phyloP scores from a whole-genome alignment of 208 protist genomes.

The Leishmania turanica region DNA sequence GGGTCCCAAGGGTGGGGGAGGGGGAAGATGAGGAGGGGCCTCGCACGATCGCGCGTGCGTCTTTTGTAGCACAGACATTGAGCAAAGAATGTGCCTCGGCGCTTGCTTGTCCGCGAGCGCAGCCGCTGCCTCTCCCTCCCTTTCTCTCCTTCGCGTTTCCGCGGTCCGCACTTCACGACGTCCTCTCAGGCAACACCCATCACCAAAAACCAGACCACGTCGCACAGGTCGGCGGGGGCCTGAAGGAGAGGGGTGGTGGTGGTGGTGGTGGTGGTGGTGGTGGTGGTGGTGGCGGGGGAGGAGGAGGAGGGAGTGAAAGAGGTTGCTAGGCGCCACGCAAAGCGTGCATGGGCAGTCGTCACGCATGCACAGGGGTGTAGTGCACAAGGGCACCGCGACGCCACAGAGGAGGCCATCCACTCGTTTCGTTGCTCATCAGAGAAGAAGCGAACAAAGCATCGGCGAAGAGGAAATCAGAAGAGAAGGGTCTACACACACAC shows the following conservation, averaged over 20 bases:
- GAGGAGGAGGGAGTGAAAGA: no score
- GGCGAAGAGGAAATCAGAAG: not conserved
- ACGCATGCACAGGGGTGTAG: not conserved
- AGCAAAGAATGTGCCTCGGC: not conserved
- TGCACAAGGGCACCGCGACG: not conserved
- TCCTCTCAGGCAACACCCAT: not conserved
- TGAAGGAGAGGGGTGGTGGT: not conserved
- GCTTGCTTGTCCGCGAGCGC: not conserved
- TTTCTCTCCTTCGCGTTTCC: not conserved
- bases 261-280: no score
- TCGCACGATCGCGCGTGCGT: not conserved
- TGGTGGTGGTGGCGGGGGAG: not conserved
- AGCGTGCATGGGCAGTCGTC: not conserved
- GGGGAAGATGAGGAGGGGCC: not conserved
- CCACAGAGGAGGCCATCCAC: not conserved
- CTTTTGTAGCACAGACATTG: not conserved
- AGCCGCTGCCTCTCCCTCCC: not conserved
- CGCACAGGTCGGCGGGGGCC: not conserved
- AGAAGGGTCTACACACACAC: not conserved
- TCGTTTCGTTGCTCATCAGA: conserved; percentile 9
- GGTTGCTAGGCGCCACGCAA: not conserved
- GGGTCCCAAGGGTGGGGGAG: not conserved
- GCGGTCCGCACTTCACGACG: not conserved
- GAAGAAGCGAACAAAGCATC: not conserved
- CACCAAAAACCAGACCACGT: not conserved